phyloP scores from a whole-genome alignment of 2,329 filamentous ascomycete species.

The Colletotrichum eremochloae region DNA sequence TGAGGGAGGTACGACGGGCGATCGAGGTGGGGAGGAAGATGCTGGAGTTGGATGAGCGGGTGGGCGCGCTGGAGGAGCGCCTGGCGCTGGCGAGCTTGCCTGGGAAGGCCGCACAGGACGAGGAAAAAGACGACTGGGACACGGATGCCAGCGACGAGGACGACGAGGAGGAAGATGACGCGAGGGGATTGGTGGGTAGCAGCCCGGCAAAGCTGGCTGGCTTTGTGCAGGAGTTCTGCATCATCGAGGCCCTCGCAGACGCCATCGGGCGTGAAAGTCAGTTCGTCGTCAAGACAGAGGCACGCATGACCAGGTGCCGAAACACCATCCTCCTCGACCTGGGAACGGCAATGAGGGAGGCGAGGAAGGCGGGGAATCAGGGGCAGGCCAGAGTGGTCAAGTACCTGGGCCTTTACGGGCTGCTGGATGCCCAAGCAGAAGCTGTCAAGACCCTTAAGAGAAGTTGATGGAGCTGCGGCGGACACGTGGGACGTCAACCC shows the following conservation, averaged over 20 bases:
- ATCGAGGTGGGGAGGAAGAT: slow-evolving; percentile 74
- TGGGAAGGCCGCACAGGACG: slow-evolving; percentile 46
- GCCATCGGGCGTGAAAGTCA: slow-evolving; percentile 61
- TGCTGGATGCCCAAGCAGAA: slow-evolving; percentile 65
- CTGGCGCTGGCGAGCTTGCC: slow-evolving; percentile 66
- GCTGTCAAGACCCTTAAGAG: slow-evolving; percentile 64
- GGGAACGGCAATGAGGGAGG: slow-evolving; percentile 62
- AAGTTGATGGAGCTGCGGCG: slow-evolving; percentile 40
- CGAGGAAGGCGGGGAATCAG: slow-evolving; percentile 56
- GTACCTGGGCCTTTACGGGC: slow-evolving; percentile 66
- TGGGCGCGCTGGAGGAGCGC: slow-evolving; percentile 73
- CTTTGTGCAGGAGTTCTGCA: slow-evolving; percentile 61
- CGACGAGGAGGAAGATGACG: slow-evolving; percentile 48
- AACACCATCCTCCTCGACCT: slow-evolving; percentile 70
- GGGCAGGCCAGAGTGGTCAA: slow-evolving; percentile 63
- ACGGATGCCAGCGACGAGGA: slow-evolving; percentile 48
- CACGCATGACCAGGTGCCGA: slow-evolving; percentile 65
- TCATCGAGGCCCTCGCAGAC: slow-evolving; percentile 58
- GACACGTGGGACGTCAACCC: neutral
- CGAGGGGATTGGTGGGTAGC: slow-evolving; percentile 56
- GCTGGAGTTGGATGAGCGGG: slow-evolving; percentile 75
- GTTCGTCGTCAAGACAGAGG: slow-evolving; percentile 65
- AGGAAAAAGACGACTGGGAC: slow-evolving; percentile 56
- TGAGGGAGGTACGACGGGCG: slow-evolving; percentile 71
- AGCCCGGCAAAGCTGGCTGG: slow-evolving; percentile 61